Evolutionary conservation across 202 grass and related monocot species (phyloP).

Genomic region (Musa balbisiana): DNA sequence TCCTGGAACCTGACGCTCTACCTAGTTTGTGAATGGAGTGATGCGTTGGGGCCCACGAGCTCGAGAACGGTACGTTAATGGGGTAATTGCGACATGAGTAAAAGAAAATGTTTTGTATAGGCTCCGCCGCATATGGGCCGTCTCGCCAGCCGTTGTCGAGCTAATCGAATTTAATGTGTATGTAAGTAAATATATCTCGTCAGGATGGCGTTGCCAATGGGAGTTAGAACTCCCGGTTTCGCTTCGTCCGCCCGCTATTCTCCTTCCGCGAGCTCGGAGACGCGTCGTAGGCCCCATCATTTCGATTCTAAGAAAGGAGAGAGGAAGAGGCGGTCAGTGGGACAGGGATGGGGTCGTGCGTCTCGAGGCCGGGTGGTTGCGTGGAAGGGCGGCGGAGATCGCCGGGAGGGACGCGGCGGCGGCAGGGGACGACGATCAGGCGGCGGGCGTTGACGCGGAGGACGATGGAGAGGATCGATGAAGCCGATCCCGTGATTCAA

Average conservation of each 20-base stretch:
- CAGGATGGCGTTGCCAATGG: background rate
- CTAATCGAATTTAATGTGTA: background rate
- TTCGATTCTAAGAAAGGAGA: background rate
- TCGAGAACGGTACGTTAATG: no score
- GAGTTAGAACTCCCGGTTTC: background rate
- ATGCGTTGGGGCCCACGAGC: no score
- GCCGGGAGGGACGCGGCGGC: background rate
- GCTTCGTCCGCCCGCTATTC: background rate
- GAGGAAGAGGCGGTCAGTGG: background rate
- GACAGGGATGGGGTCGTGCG: background rate
- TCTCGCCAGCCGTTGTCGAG: background rate
- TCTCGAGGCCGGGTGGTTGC: conserved; percentile 1
- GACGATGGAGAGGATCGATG: conserved; percentile 11
- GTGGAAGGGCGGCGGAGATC: conserved; percentile 2
- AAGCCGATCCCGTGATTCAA: background rate
- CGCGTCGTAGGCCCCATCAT: background rate
- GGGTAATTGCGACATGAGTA: no score
- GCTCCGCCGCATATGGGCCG: no score
- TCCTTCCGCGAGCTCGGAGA: background rate
- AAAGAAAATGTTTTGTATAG: no score
- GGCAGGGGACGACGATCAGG: background rate
- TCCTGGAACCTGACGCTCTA: no score
- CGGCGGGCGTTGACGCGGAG: background rate
- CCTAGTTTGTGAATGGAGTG: no score
- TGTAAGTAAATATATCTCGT: background rate